phyloP scores from a whole-genome alignment of 495 filamentous ascomycete genomes.

The Xylaria scruposa region DNA sequence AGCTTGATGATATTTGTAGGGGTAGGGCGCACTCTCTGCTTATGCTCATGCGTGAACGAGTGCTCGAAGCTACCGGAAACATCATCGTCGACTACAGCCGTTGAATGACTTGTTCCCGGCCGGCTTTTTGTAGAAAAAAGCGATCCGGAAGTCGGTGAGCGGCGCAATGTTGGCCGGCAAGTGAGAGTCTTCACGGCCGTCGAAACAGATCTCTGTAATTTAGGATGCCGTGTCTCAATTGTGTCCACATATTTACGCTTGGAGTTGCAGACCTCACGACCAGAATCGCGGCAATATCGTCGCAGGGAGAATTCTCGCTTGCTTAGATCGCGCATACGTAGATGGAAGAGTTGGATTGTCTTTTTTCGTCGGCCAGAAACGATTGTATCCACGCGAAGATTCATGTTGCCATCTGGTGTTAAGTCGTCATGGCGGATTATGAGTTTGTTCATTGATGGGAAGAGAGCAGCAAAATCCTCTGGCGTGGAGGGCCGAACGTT shows the following conservation, averaged over 20 bases:
- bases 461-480: conserved; percentile 82
- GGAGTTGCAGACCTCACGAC: conserved; percentile 90
- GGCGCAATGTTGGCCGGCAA: conserved; percentile 61
- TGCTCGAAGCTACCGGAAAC: conserved; percentile 47
- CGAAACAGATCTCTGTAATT: conserved; percentile 74
- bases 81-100: conserved; percentile 57
- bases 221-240: conserved; percentile 44
- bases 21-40: conserved; percentile 51
- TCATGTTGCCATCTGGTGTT: conserved; percentile 96
- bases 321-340: conserved; percentile 93
- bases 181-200: conserved; percentile 74
- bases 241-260: conserved; percentile 71
- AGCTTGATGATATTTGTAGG: conserved; percentile 80
- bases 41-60: conserved; percentile 42
- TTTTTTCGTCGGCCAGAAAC: conserved; percentile 64
- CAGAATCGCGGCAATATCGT: conserved; percentile 90
- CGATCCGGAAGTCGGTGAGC: conserved; percentile 53
- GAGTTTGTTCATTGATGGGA: conserved; percentile 81
- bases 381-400: conserved; percentile 85
- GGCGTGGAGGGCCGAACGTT: conserved; percentile 78
- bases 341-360: conserved; percentile 87
- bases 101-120: conserved; percentile 51
- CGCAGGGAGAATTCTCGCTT: conserved; percentile 88
- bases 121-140: conserved; percentile 49
- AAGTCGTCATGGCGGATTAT: conserved; percentile 90